Evolutionary conservation across 2,329 filamentous ascomycete genomes (phyloP).

Genomic region (Phialophora verrucosa): DNA sequence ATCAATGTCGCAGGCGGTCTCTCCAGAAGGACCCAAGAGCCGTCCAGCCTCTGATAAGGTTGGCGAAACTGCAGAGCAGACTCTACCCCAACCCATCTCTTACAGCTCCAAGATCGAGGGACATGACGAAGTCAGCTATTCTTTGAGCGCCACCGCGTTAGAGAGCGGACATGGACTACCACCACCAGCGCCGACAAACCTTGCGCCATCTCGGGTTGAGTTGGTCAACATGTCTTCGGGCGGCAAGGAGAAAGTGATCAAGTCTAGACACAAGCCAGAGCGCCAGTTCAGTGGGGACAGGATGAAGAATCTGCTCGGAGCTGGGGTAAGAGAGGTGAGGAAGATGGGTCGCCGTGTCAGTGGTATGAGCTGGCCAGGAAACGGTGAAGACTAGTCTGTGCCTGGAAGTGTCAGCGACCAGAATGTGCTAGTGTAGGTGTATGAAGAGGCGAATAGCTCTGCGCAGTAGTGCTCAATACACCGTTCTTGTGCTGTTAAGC

Average conservation of each 20-base stretch:
- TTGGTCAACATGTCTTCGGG: constrained; percentile 25
- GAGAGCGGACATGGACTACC: constrained; percentile 26
- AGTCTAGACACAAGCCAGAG: constrained; percentile 25
- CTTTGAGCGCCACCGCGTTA: constrained; percentile 23
- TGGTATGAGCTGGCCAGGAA: constrained; percentile 30
- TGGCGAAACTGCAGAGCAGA: neutral
- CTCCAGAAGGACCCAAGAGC: constrained; percentile 1
- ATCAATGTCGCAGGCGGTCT: constrained; percentile 16
- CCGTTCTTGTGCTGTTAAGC: neutral
- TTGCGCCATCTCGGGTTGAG: constrained; percentile 16
- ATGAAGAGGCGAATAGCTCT: neutral
- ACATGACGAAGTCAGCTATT: constrained; percentile 6
- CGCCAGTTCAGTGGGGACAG: constrained; percentile 33
- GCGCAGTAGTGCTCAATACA: neutral
- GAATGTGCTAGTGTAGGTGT: neutral
- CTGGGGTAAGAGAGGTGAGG: constrained; percentile 34
- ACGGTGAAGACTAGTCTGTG: constrained; percentile 28
- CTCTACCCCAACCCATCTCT: neutral
- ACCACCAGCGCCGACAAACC: neutral
- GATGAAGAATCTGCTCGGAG: constrained; percentile 35
- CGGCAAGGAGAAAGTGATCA: constrained; percentile 29
- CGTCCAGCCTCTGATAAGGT: constrained; percentile 5
- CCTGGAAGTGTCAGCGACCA: constrained; percentile 11
- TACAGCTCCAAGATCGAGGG: neutral
- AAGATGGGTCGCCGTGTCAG: constrained; percentile 36